These are phyloP conservation scores for Botrytis squamosa DNA, from an alignment of 2,329 filamentous ascomycete species.

Conservation along the genomic window DNA sequence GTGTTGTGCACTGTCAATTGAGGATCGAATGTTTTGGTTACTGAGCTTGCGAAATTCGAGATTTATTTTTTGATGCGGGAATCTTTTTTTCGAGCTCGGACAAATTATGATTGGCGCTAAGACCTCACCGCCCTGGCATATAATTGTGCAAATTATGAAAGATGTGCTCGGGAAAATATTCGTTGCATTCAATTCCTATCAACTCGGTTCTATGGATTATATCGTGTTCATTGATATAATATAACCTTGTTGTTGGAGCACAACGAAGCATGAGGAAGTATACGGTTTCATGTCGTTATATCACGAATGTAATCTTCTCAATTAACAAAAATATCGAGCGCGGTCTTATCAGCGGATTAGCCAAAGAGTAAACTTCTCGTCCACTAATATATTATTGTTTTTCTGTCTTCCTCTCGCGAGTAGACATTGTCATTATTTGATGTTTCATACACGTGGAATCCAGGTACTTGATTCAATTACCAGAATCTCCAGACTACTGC, in stretches of 20 bases:
- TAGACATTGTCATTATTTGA: too few relatives aligned
- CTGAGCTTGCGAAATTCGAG: slow-evolving; percentile 17
- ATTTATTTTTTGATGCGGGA: slow-evolving; percentile 25
- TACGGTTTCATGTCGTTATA: background rate
- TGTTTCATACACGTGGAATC: background rate
- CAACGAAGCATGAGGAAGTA: background rate
- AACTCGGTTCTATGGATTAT: background rate
- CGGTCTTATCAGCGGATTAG: background rate
- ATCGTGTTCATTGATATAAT: background rate
- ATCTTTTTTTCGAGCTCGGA: slow-evolving; percentile 23
- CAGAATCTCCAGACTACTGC: background rate
- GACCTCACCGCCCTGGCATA: slow-evolving; percentile 16
- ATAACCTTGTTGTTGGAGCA: background rate
- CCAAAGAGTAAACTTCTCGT: background rate
- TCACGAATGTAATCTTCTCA: background rate
- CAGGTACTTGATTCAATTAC: background rate
- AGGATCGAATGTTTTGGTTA: slow-evolving; percentile 7
- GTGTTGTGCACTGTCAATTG: slow-evolving; percentile 21
- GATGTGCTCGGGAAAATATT: background rate
- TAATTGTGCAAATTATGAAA: slow-evolving; percentile 1
- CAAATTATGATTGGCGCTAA: slow-evolving; percentile 14
- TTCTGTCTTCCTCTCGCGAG: background rate
- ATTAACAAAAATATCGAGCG: background rate
- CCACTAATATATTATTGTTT: background rate
- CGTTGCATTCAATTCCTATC: background rate